A percentile compares a stretch with the other conserved stretches of the same genome.
phyloP scores from a whole-genome alignment of 106 monocot species.

The Triglochin maritima region DNA sequence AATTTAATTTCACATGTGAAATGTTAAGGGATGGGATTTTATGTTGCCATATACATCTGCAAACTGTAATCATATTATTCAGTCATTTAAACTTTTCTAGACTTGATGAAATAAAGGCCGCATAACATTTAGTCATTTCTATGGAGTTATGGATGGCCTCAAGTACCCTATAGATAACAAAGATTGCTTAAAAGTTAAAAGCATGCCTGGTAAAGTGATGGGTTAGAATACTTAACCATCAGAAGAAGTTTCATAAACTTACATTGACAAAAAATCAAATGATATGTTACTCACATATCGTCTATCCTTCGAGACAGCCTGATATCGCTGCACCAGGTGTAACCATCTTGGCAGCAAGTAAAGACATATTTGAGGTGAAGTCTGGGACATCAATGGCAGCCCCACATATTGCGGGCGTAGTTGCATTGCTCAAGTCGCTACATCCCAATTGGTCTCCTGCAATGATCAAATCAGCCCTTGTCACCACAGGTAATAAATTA shows the following conservation, averaged over 20 bases:
- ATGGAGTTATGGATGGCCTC: no score
- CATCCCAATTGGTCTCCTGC: constrained; percentile 21
- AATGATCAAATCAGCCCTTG: constrained; percentile 10
- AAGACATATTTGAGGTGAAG: neutral
- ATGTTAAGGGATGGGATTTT: no score
- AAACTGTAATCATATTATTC: no score
- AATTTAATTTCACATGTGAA: no score
- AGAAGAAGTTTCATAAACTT: neutral
- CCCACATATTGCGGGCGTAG: constrained; percentile 12
- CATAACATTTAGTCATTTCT: no score
- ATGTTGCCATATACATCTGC: no score
- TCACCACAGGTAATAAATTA: constrained; percentile 10
- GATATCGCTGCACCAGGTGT: constrained; percentile 21
- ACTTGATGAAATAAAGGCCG: no score
- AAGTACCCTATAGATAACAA: no score
- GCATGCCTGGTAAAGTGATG: no score
- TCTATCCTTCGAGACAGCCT: constrained; percentile 3
- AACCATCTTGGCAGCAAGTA: constrained; percentile 11
- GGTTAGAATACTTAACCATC: no score
- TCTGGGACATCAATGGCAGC: constrained; percentile 17
- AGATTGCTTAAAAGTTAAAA: no score
- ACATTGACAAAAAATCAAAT: neutral
- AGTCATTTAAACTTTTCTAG: no score
- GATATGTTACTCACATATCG: neutral
- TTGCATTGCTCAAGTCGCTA: constrained; percentile 13